phyloP scores from a whole-genome alignment of 2,329 filamentous ascomycete species.

The Scorias spongiosa region DNA sequence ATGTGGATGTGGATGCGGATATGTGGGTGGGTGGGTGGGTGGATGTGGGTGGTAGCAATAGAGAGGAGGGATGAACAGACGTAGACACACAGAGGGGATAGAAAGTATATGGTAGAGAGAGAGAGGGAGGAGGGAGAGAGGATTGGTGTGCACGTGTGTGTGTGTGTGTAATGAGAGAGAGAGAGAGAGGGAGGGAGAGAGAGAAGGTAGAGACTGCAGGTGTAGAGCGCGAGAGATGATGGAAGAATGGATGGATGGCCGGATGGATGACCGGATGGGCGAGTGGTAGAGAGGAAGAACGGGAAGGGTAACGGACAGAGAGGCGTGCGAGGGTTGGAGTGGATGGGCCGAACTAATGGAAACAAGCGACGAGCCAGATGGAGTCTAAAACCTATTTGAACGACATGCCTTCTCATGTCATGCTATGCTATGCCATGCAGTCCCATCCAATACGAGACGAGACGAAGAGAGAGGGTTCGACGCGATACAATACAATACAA shows the following conservation, averaged over 20 bases:
- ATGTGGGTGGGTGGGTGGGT: too few species aligned
- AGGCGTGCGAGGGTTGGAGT: background rate
- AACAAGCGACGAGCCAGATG: background rate
- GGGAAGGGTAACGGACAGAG: background rate
- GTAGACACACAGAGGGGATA: background rate
- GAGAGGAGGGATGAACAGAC: background rate
- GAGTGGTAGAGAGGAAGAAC: background rate
- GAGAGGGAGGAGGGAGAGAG: background rate
- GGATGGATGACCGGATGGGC: background rate
- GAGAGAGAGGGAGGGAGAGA: background rate
- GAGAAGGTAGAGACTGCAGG: background rate
- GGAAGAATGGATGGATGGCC: background rate
- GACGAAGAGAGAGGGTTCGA: too few species aligned
- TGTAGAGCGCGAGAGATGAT: background rate
- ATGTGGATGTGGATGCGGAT: too few species aligned
- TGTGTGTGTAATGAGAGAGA: background rate
- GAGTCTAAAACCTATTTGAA: background rate
- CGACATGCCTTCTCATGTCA: background rate
- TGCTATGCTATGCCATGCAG: too few species aligned
- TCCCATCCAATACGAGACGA: too few species aligned
- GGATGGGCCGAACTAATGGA: background rate
- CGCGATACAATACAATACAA: too few species aligned
- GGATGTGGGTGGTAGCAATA: too few species aligned
- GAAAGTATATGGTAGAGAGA: background rate
- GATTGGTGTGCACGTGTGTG: background rate